A percentile compares a stretch with the other conserved stretches of the same genome.
These are phyloP conservation scores for Syzygium grande DNA, from an alignment of 345 rosid genomes.

Conservation along the genomic window DNA sequence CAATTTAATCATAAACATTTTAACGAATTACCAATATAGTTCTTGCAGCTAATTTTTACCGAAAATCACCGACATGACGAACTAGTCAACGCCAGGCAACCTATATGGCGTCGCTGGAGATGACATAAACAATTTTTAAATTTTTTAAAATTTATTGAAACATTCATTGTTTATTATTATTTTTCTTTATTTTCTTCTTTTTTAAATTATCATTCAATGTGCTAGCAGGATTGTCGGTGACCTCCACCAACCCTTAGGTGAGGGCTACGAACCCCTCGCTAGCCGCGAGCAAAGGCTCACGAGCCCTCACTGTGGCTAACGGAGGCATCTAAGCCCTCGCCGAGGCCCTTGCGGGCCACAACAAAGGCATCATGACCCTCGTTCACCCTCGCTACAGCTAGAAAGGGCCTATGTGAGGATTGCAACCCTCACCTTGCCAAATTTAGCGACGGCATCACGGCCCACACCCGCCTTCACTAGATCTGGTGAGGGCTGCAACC, in stretches of 20 bases:
- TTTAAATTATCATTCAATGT: too few relatives aligned
- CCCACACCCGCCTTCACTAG: neutral
- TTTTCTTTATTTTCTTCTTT: too few relatives aligned
- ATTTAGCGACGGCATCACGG: neutral
- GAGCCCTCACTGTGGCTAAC: fast-evolving
- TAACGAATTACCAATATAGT: too few relatives aligned
- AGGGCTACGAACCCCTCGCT: fast-evolving
- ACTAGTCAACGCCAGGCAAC: fast-evolving
- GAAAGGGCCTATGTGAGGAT: neutral
- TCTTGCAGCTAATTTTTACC: too few relatives aligned
- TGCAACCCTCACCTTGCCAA: neutral
- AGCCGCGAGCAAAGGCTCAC: fast-evolving
- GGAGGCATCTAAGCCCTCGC: fast-evolving
- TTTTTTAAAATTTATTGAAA: too few relatives aligned
- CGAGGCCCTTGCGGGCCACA: neutral
- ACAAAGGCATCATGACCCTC: neutral
- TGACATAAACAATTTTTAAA: too few relatives aligned
- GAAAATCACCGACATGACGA: fast-evolving
- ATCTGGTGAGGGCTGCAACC: neutral
- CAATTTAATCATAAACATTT: too few relatives aligned
- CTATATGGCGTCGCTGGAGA: fast-evolving
- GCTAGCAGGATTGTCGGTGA: neutral
- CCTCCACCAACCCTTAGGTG: neutral
- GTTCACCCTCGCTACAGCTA: neutral
- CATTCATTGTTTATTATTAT: too few relatives aligned